Base-by-base conservation (phyloP, 2,329 filamentous ascomycete genomes). In the Juglanconis sp. region DNA sequence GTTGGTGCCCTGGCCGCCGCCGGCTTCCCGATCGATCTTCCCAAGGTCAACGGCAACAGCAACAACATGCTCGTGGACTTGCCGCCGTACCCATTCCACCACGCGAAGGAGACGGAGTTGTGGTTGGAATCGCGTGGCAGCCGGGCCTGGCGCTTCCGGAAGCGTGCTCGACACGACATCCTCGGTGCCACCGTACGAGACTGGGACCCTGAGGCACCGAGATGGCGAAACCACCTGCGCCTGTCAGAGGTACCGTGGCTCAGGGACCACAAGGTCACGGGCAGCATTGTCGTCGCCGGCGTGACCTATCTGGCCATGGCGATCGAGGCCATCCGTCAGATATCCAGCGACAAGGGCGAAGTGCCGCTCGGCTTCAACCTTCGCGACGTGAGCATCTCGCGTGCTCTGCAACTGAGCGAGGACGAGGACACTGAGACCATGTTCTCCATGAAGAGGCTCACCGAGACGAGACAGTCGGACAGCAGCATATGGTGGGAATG, bases 31-130 rank as follows among this genome's bases (percentile, higher is more conserved):
- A 24, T 60, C 46, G 44, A 55, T 24, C 52, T 60, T 7, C 11
- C 38, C 52, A 60, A 24, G 57, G 38, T 60, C 57, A 61, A 61
- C 54, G 32, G 46, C 50, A 10, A 31, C 42, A 10, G 46, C 57
- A 53, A 57, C 44, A 40, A 31, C 17, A 32, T 65, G 62, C 48
- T 61, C 36, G 54, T 55, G 36, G 74, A 73, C 65, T 64, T 82
- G 5, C 79, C 79, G 5, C 69, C 68, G 2, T 82, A 81, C 63
- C 73, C 75, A 5, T 82, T 78, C 77, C 76, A 81, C 62, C 77
- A 81, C 65, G 69, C 71, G 10, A 71, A 71, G 5, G 57, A 60
- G 42, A 57, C 59, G 2, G 15, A 60, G 8, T 50, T 46, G 61
- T 80, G 76, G 76, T 67, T 68, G 30, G 73, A 75, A 56, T 69